Percentiles rank a stretch among this genome's conserved stretches.
Conservation (phyloP, 805 yeast species). For the Wickerhamomyces chaumierensis region DNA sequence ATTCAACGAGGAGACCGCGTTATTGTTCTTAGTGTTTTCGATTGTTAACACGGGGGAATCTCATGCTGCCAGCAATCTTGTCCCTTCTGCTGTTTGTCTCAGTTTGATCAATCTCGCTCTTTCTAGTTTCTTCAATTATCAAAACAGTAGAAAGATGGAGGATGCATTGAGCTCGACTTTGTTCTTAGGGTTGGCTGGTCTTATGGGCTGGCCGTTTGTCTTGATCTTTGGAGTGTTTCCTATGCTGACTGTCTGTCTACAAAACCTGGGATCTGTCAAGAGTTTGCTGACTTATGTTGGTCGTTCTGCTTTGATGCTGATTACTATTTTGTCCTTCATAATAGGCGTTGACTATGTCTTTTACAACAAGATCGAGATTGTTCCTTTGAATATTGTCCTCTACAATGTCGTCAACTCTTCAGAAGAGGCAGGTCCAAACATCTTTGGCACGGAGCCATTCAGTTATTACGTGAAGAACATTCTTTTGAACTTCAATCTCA, state of each 20-base stretch:
- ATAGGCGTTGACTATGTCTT: slow-evolving; percentile 45
- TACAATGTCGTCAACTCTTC: slow-evolving; percentile 69
- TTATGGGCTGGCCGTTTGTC: slow-evolving; percentile 89
- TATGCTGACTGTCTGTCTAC: slow-evolving; percentile 10
- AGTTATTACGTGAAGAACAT: slow-evolving; percentile 61
- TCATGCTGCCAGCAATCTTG: slow-evolving; percentile 76
- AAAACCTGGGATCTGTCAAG: not conserved
- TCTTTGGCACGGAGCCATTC: slow-evolving; percentile 81
- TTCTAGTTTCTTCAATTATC: slow-evolving; percentile 24
- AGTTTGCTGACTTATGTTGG: not conserved
- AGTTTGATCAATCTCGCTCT: slow-evolving; percentile 35
- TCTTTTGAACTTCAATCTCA: slow-evolving; percentile 59
- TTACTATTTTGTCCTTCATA: slow-evolving; percentile 8
- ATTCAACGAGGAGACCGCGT: slow-evolving; percentile 22
- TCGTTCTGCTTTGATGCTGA: slow-evolving; percentile 2
- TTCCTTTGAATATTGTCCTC: slow-evolving; percentile 71
- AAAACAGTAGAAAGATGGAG: slow-evolving; percentile 6
- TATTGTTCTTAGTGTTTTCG: slow-evolving; percentile 53
- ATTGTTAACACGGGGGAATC: slow-evolving; percentile 71
- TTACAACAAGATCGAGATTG: slow-evolving; percentile 51
- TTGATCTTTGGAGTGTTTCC: slow-evolving; percentile 50
- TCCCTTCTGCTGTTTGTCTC: slow-evolving; percentile 78
- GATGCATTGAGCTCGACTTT: slow-evolving; percentile 23
- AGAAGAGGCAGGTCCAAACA: slow-evolving; percentile 70
- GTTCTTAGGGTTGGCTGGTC: slow-evolving; percentile 53